Percentiles rank a stretch among this genome's conserved stretches.
These are phyloP conservation scores for Pseudogymnoascus sp. DNA, from an alignment of 2,329 filamentous ascomycete species.

Conservation along the genomic window DNA sequence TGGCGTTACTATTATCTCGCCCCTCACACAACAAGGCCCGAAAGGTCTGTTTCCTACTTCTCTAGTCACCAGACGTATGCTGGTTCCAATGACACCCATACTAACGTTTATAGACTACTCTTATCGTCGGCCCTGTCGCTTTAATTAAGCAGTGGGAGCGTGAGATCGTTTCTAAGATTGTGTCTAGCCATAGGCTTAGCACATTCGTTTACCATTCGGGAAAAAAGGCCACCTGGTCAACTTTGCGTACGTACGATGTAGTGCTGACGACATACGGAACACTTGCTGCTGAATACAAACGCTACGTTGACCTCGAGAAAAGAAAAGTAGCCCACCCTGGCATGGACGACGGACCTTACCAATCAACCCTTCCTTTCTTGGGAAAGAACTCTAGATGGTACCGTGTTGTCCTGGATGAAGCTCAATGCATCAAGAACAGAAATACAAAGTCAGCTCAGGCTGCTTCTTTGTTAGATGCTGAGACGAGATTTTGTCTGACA, in stretches of 20 bases:
- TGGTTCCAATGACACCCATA: neutral
- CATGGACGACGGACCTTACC: slow-evolving; percentile 25
- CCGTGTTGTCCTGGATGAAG: slow-evolving; percentile 69
- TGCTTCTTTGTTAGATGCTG: slow-evolving; percentile 49
- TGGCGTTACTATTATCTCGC: slow-evolving; percentile 51
- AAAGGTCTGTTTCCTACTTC: slow-evolving; percentile 12
- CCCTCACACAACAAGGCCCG: neutral
- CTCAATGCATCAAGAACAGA: slow-evolving; percentile 74
- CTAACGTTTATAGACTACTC: slow-evolving; percentile 56
- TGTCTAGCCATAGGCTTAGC: slow-evolving; percentile 48
- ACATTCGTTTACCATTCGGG: slow-evolving; percentile 64
- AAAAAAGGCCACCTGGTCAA: slow-evolving; percentile 51
- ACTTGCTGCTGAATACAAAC: slow-evolving; percentile 54
- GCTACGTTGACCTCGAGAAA: slow-evolving; percentile 32
- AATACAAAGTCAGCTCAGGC: slow-evolving; percentile 55
- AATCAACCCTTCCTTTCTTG: slow-evolving; percentile 48
- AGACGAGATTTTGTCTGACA: slow-evolving; percentile 66
- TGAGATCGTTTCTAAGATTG: slow-evolving; percentile 67
- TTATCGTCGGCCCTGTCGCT: slow-evolving; percentile 75
- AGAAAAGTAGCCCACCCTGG: slow-evolving; percentile 24
- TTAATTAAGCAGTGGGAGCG: slow-evolving; percentile 78
- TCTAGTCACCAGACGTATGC: neutral
- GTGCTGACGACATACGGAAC: slow-evolving; percentile 76
- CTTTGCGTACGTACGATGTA: slow-evolving; percentile 61
- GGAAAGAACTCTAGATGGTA: slow-evolving; percentile 57